Conservation (phyloP, 768 basidiomycete species). For the Trametopsis cervina region DNA sequence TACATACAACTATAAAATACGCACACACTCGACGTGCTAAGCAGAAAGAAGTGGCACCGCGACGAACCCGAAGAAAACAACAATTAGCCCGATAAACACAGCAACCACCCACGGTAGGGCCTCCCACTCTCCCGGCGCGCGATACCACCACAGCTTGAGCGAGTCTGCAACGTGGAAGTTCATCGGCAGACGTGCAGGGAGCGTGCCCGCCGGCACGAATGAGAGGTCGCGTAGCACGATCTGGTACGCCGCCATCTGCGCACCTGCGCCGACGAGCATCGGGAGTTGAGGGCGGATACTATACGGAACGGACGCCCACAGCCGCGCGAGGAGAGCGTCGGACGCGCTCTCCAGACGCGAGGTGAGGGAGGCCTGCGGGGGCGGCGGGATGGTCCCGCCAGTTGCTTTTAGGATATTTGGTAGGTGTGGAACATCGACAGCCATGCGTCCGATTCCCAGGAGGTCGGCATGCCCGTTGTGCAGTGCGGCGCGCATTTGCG, state of each 20-base stretch:
- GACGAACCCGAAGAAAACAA: background rate
- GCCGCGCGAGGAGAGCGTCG: constrained; percentile 10
- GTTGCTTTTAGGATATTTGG: constrained; percentile 10
- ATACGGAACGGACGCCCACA: constrained; percentile 27
- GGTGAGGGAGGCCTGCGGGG: background rate
- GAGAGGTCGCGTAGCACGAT: constrained; percentile 51
- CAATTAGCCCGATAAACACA: background rate
- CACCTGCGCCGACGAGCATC: constrained; percentile 58
- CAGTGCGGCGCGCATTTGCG: constrained; percentile 48
- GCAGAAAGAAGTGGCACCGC: no score
- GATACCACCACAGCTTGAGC: background rate
- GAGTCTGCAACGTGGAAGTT: background rate
- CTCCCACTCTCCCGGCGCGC: background rate
- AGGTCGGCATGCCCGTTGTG: constrained; percentile 55
- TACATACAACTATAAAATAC: no score
- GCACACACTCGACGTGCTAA: no score
- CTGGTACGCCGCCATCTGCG: constrained; percentile 60
- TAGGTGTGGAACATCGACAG: constrained; percentile 51
- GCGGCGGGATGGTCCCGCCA: constrained; percentile 3
- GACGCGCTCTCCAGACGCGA: constrained; percentile 7
- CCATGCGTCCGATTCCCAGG: constrained; percentile 67
- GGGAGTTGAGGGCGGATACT: constrained; percentile 26
- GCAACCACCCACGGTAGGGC: background rate
- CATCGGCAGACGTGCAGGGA: background rate
- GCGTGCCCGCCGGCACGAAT: background rate